Percentiles rank a stretch among this genome's conserved stretches.
phyloP scores from a whole-genome alignment of 2,329 filamentous ascomycete genomes.

The Neophaeococcomyces aloes region DNA sequence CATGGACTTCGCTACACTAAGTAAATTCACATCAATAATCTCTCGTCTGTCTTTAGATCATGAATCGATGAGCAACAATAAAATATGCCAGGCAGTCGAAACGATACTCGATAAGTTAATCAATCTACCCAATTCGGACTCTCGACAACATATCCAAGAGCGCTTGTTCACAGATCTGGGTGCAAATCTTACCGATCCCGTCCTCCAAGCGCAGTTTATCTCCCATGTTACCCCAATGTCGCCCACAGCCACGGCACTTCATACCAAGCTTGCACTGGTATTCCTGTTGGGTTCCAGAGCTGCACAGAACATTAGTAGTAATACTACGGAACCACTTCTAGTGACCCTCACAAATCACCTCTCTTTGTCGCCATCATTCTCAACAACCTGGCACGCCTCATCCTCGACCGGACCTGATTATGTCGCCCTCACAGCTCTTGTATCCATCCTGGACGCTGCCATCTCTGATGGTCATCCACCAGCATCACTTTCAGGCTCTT shows the following conservation, averaged over 20 bases:
- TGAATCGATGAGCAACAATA: slow-evolving; percentile 15
- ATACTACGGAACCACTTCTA: slow-evolving; percentile 8
- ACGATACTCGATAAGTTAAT: slow-evolving; percentile 12
- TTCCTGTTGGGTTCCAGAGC: slow-evolving; percentile 18
- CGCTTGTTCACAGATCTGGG: slow-evolving; percentile 16
- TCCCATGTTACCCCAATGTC: slow-evolving; percentile 31
- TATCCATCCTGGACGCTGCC: slow-evolving; percentile 61
- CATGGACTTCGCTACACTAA: slow-evolving; percentile 18
- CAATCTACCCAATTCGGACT: slow-evolving; percentile 11
- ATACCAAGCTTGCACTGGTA: slow-evolving; percentile 29
- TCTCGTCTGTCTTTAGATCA: slow-evolving; percentile 17
- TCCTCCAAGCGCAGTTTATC: slow-evolving; percentile 32
- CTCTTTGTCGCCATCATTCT: slow-evolving; percentile 15
- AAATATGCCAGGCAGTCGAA: slow-evolving; percentile 13
- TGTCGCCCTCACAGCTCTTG: slow-evolving; percentile 52
- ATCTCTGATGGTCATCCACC: slow-evolving; percentile 52
- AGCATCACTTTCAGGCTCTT: slow-evolving; percentile 19
- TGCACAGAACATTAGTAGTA: neutral
- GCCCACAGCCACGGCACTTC: slow-evolving; percentile 28
- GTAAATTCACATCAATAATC: slow-evolving; percentile 16
- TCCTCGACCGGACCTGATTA: slow-evolving; percentile 44
- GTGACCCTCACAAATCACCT: slow-evolving; percentile 14
- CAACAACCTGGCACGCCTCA: slow-evolving; percentile 10
- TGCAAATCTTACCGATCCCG: slow-evolving; percentile 25
- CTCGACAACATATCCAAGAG: slow-evolving; percentile 12